These are phyloP conservation scores for Erysimum cheiranthoides DNA, from an alignment of 345 rosid genomes.

Conservation along the genomic window DNA sequence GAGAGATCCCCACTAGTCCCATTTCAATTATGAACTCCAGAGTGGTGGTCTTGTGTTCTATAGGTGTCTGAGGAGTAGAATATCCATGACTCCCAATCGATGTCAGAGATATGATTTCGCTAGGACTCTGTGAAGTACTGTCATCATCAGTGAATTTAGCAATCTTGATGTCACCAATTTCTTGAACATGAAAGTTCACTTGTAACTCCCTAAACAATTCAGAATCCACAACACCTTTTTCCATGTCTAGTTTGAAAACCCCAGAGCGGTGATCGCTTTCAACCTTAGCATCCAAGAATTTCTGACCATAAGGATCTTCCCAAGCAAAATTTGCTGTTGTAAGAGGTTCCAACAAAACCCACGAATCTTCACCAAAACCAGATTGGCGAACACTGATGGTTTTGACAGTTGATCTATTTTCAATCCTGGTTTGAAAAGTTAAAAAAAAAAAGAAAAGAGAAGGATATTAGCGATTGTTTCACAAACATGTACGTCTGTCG, in stretches of 20 bases:
- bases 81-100: constrained; percentile 53
- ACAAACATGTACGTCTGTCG: constrained; percentile 8
- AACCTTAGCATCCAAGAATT: constrained; percentile 70
- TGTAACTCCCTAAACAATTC: constrained; percentile 55
- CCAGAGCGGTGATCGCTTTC: constrained; percentile 49
- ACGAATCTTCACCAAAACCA: constrained; percentile 81
- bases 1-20: constrained; percentile 89
- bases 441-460: constrained; percentile 17
- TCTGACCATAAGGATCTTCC: constrained; percentile 98
- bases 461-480: constrained; percentile 29
- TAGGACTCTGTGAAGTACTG: constrained; percentile 45
- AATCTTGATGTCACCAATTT: constrained; percentile 73
- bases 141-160: constrained; percentile 64
- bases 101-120: constrained; percentile 51
- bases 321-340: constrained; percentile 80
- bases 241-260: constrained; percentile 70
- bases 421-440: constrained; percentile 63
- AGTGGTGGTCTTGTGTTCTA: constrained; percentile 53
- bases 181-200: constrained; percentile 68
- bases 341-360: constrained; percentile 74
- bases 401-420: constrained; percentile 71
- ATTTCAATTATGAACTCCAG: constrained; percentile 84
- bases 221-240: constrained; percentile 55
- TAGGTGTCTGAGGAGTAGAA: constrained; percentile 50
- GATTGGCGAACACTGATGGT: constrained; percentile 79